Evolutionary conservation across 2,329 filamentous ascomycete genomes (phyloP), one percentile per base, ranked within the genome.

Genomic region (Bisporella sp.): DNA sequence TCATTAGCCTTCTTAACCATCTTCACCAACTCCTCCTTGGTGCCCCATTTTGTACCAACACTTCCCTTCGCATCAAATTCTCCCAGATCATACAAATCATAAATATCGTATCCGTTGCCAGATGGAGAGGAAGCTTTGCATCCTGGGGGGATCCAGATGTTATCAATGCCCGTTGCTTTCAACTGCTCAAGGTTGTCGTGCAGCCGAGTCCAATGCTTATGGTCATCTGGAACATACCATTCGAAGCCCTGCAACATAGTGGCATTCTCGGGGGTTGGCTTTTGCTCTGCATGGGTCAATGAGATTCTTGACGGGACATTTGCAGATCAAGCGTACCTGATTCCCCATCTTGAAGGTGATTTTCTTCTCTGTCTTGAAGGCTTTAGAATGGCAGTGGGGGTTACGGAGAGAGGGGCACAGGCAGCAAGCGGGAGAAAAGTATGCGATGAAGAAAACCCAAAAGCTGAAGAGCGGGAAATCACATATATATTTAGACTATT

Each of bases 31-130:
- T 87, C 82, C 42, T 78, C 73, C 59, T 79, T 81, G 1, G 71
- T 69, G 2, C 85, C 85, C 84, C 84, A 89, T 71, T 87, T 88
- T 1, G 84, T 88, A 3, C 70, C 68, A 5, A 68, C 68, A 0
- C 71, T 64, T 13, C 81, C 82, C 62, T 88, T 88, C 61, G 87
- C 83, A 41, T 87, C 78, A 58, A 88, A 89, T 62, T 89, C 85
- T 32, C 85, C 85, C 3, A 85, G 66, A 54, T 86, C 82, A 58
- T 82, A 86, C 11, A 89, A 66, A 61, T 88, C 85, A 61, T 87
- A 88, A 54, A 81, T 73, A 62, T 84, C 82, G 57, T 85, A 85
- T 5, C 85, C 85, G 59, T 86, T 87, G 21, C 82, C 79, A 31
- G 74, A 66, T 0, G 76, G 73, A 31, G 73, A 74, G 52, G 78